phyloP scores from a whole-genome alignment of 176 grass and related monocot species.

The Olyra latifolia region DNA sequence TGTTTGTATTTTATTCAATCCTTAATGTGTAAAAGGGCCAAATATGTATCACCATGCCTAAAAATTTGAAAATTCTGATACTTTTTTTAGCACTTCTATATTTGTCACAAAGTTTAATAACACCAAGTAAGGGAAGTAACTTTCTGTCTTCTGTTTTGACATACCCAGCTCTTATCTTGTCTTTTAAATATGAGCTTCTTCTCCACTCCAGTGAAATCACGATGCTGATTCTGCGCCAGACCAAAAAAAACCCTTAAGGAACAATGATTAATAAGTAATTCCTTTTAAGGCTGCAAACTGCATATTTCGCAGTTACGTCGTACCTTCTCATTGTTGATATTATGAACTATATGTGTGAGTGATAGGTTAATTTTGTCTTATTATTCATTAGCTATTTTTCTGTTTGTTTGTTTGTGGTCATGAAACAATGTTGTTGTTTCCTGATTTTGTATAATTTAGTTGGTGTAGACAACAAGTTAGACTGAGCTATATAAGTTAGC shows the following conservation, averaged over 20 bases:
- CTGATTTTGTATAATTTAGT: slow-evolving; percentile 23
- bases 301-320: not conserved
- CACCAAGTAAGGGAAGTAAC: not conserved
- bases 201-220: not conserved
- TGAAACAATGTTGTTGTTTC: not conserved
- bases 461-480: not conserved
- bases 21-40: not conserved
- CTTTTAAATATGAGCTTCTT: slow-evolving; percentile 27
- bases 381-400: slow-evolving; percentile 7
- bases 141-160: slow-evolving; percentile 1
- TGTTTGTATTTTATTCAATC: not conserved
- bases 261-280: slow-evolving; percentile 26
- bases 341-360: slow-evolving; percentile 2
- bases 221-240: not conserved
- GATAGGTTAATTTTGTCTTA: slow-evolving; percentile 21
- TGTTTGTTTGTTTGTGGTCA: not conserved
- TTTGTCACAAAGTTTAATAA: not conserved
- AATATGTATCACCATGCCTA: not conserved
- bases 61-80: slow-evolving; percentile 1
- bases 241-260: not conserved
- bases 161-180: not conserved
- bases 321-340: not conserved
- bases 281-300: slow-evolving; percentile 22
- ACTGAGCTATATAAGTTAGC: not conserved
- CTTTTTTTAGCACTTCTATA: slow-evolving; percentile 11